phyloP scores from a whole-genome alignment of 2,329 filamentous ascomycete species.

The Alternaria gansuensis region DNA sequence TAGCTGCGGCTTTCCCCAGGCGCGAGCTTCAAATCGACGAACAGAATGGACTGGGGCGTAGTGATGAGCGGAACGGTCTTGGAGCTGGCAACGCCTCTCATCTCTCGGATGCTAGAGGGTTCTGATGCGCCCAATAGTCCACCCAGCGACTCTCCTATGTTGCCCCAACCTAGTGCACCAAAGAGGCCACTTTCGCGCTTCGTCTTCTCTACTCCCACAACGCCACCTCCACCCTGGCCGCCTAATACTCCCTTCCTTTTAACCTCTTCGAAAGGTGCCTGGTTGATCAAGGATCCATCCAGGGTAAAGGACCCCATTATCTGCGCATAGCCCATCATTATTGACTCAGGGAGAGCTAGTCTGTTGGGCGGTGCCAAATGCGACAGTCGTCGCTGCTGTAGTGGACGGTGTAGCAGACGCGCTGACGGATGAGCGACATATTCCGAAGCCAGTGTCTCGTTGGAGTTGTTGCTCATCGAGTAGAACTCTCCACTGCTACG shows the following conservation, averaged over 20 bases:
- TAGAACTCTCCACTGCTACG: slow-evolving; percentile 95
- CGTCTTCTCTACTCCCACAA: slow-evolving; percentile 78
- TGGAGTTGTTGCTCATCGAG: slow-evolving; percentile 92
- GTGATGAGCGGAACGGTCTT: slow-evolving; percentile 91
- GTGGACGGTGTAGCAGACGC: slow-evolving; percentile 57
- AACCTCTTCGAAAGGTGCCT: slow-evolving; percentile 91
- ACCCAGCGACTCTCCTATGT: slow-evolving; percentile 84
- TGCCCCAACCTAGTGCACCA: slow-evolving; percentile 85
- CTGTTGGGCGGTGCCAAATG: slow-evolving; percentile 45
- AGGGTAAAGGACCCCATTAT: slow-evolving; percentile 90
- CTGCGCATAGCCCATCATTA: slow-evolving; percentile 99
- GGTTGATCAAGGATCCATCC: slow-evolving; percentile 89
- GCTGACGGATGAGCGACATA: slow-evolving; percentile 66
- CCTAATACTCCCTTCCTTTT: slow-evolving; percentile 93
- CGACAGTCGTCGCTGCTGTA: slow-evolving; percentile 44
- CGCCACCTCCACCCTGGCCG: slow-evolving; percentile 81
- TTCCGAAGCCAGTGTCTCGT: slow-evolving; percentile 90
- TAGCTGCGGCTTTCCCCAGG: slow-evolving; percentile 90
- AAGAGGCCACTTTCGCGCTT: slow-evolving; percentile 83
- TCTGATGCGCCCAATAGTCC: slow-evolving; percentile 87
- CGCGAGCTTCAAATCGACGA: slow-evolving; percentile 87
- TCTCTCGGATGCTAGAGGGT: slow-evolving; percentile 92
- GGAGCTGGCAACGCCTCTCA: slow-evolving; percentile 85
- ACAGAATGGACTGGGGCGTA: slow-evolving; percentile 93
- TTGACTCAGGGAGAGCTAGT: slow-evolving; percentile 70